A percentile compares a stretch with the other conserved stretches of the same genome.
Evolutionary conservation across 2,329 filamentous ascomycete genomes (phyloP).

Genomic region (Bipolaris gigantea): DNA sequence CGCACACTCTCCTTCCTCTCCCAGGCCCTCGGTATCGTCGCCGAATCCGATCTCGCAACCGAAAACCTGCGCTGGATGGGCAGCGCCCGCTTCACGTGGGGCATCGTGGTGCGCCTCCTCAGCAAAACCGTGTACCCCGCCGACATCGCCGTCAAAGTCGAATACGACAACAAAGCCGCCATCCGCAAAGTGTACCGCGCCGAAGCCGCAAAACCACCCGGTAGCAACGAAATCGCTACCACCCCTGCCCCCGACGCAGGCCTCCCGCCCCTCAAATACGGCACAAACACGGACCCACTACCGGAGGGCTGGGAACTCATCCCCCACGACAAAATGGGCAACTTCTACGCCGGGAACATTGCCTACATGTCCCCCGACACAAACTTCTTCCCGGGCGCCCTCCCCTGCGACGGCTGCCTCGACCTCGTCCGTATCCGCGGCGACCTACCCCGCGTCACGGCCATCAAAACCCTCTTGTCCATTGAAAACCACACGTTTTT

Average conservation of each 20-base stretch:
- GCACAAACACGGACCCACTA: constrained; percentile 75
- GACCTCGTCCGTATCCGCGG: constrained; percentile 83
- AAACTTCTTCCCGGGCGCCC: constrained; percentile 83
- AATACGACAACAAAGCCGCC: constrained; percentile 71
- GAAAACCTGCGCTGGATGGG: constrained; percentile 96
- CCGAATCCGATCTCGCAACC: constrained; percentile 86
- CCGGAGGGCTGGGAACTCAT: constrained; percentile 76
- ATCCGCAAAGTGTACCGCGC: constrained; percentile 72
- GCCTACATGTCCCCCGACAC: constrained; percentile 84
- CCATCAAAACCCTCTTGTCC: constrained; percentile 69
- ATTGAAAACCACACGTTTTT: constrained; percentile 77
- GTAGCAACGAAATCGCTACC: constrained; percentile 26
- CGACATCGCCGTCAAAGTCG: constrained; percentile 83
- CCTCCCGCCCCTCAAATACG: constrained; percentile 75
- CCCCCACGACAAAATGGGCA: constrained; percentile 77
- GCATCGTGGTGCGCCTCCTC: constrained; percentile 76
- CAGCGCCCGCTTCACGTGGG: constrained; percentile 78
- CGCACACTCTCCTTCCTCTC: constrained; percentile 86
- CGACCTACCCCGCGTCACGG: constrained; percentile 66
- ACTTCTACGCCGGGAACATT: constrained; percentile 96
- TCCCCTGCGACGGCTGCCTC: constrained; percentile 81
- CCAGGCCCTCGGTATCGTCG: constrained; percentile 85
- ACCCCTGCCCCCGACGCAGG: constrained; percentile 37
- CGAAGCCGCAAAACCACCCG: constrained; percentile 30
- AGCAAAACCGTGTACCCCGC: constrained; percentile 81